Evolutionary conservation across 306 rosid genomes (phyloP).

Genomic region (Hippophae gyantsensis): DNA sequence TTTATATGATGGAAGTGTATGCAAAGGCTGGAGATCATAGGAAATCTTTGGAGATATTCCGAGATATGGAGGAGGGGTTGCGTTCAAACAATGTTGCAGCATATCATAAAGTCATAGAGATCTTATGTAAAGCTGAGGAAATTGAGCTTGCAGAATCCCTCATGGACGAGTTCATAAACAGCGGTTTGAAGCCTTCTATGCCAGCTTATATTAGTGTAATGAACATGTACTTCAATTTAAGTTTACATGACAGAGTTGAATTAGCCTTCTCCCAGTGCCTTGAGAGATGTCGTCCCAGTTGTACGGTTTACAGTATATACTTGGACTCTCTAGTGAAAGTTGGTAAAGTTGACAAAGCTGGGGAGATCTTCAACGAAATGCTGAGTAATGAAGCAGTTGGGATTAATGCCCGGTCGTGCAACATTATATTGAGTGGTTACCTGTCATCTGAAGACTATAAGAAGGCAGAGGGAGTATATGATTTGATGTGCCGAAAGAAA

Average conservation of each 20-base stretch:
- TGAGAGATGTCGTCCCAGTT: constrained; percentile 64
- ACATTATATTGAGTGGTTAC: constrained; percentile 70
- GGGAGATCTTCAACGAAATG: constrained; percentile 58
- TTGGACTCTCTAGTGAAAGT: constrained; percentile 77
- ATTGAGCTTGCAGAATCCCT: constrained; percentile 62
- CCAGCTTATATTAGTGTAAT: constrained; percentile 59
- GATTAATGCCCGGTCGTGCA: constrained; percentile 69
- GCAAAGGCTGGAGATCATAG: constrained; percentile 56
- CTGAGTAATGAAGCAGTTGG: constrained; percentile 41
- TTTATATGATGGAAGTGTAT: constrained; percentile 80
- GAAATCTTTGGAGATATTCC: constrained; percentile 58
- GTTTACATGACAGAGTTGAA: constrained; percentile 58
- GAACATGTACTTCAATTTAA: constrained; percentile 62
- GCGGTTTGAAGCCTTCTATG: constrained; percentile 59
- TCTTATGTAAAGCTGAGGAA: constrained; percentile 64
- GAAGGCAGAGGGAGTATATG: constrained; percentile 69
- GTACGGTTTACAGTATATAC: constrained; percentile 58
- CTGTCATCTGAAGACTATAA: constrained; percentile 45
- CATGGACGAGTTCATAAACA: constrained; percentile 50
- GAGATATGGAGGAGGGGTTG: constrained; percentile 58
- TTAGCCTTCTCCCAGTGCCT: constrained; percentile 56
- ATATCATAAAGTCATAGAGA: constrained; percentile 58
- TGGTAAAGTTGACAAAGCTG: constrained; percentile 64
- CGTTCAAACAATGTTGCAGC: constrained; percentile 43
- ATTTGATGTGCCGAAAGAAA: constrained; percentile 66